Evolutionary conservation across 75 land plant genomes (phyloP).

Genomic region (Sequoia sempervirens): DNA sequence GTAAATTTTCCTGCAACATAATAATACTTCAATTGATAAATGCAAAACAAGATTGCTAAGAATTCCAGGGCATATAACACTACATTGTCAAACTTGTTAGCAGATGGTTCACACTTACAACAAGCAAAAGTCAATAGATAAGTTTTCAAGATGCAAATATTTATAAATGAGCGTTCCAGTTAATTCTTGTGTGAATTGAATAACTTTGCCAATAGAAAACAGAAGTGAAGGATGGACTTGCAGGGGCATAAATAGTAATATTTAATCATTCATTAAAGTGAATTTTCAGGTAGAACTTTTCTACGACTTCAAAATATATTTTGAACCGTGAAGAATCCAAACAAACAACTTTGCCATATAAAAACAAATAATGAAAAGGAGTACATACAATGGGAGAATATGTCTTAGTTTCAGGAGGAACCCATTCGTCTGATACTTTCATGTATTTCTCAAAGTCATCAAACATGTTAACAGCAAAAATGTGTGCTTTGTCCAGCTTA

Average conservation of each 20-base stretch:
- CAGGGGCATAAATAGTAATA: too few species aligned
- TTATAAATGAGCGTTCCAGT: neutral
- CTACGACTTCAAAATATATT: neutral
- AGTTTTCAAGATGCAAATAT: neutral
- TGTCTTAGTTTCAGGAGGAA: constrained; percentile 70
- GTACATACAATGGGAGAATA: constrained; percentile 68
- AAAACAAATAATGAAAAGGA: neutral
- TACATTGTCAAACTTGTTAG: neutral
- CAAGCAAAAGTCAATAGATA: neutral
- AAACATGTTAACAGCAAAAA: constrained; percentile 83
- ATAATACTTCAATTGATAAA: neutral
- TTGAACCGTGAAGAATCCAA: neutral
- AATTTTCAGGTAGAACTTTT: too few species aligned
- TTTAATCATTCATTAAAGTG: too few species aligned
- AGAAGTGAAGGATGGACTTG: neutral
- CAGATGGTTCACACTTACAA: neutral
- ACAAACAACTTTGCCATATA: too few species aligned
- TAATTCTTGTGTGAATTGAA: neutral
- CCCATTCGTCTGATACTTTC: constrained; percentile 87
- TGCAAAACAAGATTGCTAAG: neutral
- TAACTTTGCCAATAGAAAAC: neutral
- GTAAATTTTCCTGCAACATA: constrained; percentile 66
- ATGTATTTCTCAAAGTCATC: constrained; percentile 87
- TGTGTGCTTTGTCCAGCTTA: constrained; percentile 83
- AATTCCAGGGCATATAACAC: neutral